Evolutionary conservation across 2,329 filamentous ascomycete genomes (phyloP), one percentile per base, ranked within the genome.

Genomic region (Aciculosporium take): DNA sequence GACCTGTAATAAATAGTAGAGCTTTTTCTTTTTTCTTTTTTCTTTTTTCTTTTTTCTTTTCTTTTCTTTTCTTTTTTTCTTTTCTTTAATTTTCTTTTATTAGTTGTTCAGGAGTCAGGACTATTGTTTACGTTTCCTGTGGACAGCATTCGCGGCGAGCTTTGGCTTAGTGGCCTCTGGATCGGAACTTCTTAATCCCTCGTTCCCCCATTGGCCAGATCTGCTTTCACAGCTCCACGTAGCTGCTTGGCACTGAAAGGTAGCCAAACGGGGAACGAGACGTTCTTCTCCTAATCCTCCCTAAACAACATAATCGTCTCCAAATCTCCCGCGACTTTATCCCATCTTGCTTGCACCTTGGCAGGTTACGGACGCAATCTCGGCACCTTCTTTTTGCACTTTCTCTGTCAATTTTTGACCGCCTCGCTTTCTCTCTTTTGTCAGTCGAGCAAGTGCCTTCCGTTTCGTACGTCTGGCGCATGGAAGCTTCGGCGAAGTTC

Each of bases 401-500:
- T 37, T 46, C 37, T 46, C 46, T 43, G 47, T 51, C 42, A 28
- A 46, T 53, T 45, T 40, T 46, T 46, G 45, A 39, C 44, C 29
- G 35, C 32, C 36, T 41, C 25, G 42, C 36, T 50, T 46, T 47
- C 39, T 46, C 34, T 18, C 34, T 45, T 37, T 40, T 41, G 37
- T 39, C 32, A 39, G 31, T 18, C 23, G 13, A 28, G 31, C 24
- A 34, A 28, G 36, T 44, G 41, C 45, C 39, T 43, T 41, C 28
- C 48, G 40, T 37, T 39, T 41, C 40, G 47, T 58, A 53, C 56
- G 50, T 54, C 52, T 47, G 54, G 60, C 58, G 58, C 58, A 60
- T 61, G 57, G 59, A 58, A 62, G 57, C 59, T 60, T 54, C 52
- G 47, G 49, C 48, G 50, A 40, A 42, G 21, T 51, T 52, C 49